Base-by-base conservation (phyloP, 345 rosid species). In the Pistacia vera region DNA sequence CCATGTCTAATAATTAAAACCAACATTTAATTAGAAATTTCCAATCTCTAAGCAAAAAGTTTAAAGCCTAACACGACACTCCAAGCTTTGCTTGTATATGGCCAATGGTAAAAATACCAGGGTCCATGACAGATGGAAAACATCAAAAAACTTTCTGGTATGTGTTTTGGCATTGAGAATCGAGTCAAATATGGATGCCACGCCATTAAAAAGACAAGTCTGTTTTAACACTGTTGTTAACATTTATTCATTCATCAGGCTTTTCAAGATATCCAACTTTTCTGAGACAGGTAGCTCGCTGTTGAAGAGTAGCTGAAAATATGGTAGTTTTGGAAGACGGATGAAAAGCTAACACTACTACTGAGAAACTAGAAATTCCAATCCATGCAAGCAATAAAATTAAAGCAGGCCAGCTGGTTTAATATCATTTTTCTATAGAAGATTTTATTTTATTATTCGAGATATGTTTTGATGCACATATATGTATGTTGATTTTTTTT, bases 241-340 rank as follows among this genome's bases (percentile, higher is more conserved):
- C 7, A 38, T 38, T 41, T 7, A 41, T 41, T 41, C 46, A 5
- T 41, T 41, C 46, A 41, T 41, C 46, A 41, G 5, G 46, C 46
- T 41, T 41, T 41, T 41, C 9, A 41, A 41, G 46, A 41, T 63
- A 66, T 79, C 82, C 75, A 78, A 48, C 81, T 66, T 44, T 10
- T 9, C 70, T 52, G 78, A 85, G 91, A 86, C 83, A 63, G 89
- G 74, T 86, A 84, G 89, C 65, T 84, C 82, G 89, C 65, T 84
- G 69, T 84, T 84, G 89, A 88, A 84, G 81, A 84, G 86, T 79
- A 75, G 90, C 79, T 81, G 77, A 69, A 12, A 78, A 78, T 10
- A 72, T 59, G 83, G 83, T 77, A 66, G 83, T 75, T 83, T 78
- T 63, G 78, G 84, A 77, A 54, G 72, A 72, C 77, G 25, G 78